phyloP scores from a whole-genome alignment of 2,329 filamentous ascomycete genomes.

The Aspergillus persii region DNA sequence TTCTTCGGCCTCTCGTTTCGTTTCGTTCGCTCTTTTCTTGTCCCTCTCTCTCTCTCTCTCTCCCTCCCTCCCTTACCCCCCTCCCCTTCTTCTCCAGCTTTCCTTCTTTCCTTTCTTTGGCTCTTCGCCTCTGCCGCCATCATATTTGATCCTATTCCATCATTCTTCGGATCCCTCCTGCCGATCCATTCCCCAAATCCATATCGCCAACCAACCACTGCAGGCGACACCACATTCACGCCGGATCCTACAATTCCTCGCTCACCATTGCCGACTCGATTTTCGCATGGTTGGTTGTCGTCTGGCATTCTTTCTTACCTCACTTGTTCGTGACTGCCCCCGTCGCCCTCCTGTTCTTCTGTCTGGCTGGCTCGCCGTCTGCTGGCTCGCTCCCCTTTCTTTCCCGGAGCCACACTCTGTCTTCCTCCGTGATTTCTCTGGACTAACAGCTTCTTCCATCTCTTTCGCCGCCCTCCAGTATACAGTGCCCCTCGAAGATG shows the following conservation, averaged over 20 bases:
- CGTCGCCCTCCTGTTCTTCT: conserved; percentile 6
- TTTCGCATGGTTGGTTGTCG: conserved; percentile 17
- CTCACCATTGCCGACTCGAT: background rate
- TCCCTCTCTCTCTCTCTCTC: background rate
- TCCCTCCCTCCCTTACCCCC: background rate
- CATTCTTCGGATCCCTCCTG: conserved; percentile 36
- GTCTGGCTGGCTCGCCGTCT: background rate
- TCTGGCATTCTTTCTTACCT: conserved; percentile 18
- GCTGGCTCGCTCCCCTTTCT: conserved; percentile 1
- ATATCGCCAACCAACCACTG: background rate
- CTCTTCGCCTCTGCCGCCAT: background rate
- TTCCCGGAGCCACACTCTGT: background rate
- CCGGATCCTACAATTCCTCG: background rate
- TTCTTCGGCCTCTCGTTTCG: background rate
- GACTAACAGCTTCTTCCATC: conserved; percentile 3
- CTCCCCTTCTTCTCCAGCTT: background rate
- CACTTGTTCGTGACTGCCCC: conserved; percentile 10
- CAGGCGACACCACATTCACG: background rate
- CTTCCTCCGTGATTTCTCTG: conserved; percentile 1
- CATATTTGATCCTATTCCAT: background rate
- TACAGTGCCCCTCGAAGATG: conserved; percentile 26
- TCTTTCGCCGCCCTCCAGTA: conserved; percentile 3
- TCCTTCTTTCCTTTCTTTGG: background rate
- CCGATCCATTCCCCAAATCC: conserved; percentile 35
- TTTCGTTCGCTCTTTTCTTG: background rate